phyloP scores from a whole-genome alignment of 202 grass and related monocot species.

The Miscanthus sacchariflorus region DNA sequence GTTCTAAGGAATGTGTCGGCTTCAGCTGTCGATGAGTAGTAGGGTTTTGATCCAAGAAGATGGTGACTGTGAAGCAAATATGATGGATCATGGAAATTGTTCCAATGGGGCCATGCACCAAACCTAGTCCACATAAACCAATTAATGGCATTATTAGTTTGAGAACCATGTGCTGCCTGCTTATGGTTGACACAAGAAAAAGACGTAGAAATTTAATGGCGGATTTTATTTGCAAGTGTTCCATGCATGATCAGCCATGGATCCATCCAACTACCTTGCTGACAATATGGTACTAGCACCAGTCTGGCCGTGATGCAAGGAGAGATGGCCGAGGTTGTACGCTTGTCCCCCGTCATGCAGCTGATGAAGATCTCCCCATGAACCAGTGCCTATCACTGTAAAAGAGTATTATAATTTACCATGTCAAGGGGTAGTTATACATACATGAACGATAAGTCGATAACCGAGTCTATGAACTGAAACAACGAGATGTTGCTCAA shows the following conservation, averaged over 20 bases:
- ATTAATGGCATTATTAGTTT: neutral
- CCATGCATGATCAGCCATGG: neutral
- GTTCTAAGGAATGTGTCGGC: neutral
- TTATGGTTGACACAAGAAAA: neutral
- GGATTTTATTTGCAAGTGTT: neutral
- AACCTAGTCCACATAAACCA: slow-evolving; percentile 32
- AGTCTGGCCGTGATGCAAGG: slow-evolving; percentile 48
- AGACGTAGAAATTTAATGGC: neutral
- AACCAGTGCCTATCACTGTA: slow-evolving; percentile 46
- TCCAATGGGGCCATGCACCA: slow-evolving; percentile 48
- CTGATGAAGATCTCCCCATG: slow-evolving; percentile 14
- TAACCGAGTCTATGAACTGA: neutral
- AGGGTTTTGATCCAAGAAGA: slow-evolving; percentile 37
- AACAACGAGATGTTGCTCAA: neutral
- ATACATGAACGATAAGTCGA: neutral
- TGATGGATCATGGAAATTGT: slow-evolving; percentile 45
- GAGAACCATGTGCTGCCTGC: slow-evolving; percentile 14
- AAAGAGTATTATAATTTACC: neutral
- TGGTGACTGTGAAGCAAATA: slow-evolving; percentile 43
- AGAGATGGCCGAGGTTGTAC: slow-evolving; percentile 48
- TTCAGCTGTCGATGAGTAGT: slow-evolving; percentile 32
- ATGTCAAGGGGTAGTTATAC: neutral
- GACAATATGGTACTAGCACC: slow-evolving; percentile 34
- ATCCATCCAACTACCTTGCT: slow-evolving; percentile 53
- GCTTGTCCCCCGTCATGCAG: slow-evolving; percentile 34